phyloP scores from a whole-genome alignment of 352 stramenopile species.

The Phytophthora macrochlamydospora region DNA sequence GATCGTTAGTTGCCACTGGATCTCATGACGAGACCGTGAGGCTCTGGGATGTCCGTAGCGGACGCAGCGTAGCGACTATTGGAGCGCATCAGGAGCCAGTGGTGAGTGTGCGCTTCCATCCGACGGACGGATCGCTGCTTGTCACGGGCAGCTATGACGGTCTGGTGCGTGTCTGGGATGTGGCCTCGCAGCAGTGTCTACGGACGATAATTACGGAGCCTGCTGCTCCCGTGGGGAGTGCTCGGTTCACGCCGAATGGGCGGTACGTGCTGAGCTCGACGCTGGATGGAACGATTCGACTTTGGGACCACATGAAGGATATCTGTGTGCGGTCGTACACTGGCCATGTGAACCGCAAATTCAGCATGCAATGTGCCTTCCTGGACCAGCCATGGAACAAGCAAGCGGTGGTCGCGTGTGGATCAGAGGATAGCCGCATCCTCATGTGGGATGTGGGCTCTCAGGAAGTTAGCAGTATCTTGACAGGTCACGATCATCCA shows the following conservation, averaged over 20 bases:
- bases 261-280: constrained; percentile 92
- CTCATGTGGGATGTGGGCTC: constrained; percentile 93
- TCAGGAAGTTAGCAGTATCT: constrained; percentile 56
- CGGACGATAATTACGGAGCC: constrained; percentile 90
- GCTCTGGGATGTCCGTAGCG: constrained; percentile 95
- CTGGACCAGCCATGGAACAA: constrained; percentile 47
- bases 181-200: constrained; percentile 94
- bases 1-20: constrained; percentile 89
- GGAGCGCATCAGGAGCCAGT: constrained; percentile 95
- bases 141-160: constrained; percentile 82
- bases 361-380: constrained; percentile 90
- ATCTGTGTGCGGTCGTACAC: constrained; percentile 71
- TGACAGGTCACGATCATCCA: constrained; percentile 76
- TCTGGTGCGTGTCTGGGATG: constrained; percentile 95
- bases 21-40: constrained; percentile 96
- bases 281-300: constrained; percentile 90
- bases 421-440: constrained; percentile 92
- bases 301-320: constrained; percentile 89
- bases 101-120: constrained; percentile 93
- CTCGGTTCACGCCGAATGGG: constrained; percentile 94
- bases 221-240: constrained; percentile 68
- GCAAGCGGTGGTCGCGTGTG: constrained; percentile 79
- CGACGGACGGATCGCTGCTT: constrained; percentile 93
- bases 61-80: constrained; percentile 88
- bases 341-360: constrained; percentile 83